Conservation (phyloP, 2,329 filamentous ascomycete genomes). For the Fusarium papillatum region DNA sequence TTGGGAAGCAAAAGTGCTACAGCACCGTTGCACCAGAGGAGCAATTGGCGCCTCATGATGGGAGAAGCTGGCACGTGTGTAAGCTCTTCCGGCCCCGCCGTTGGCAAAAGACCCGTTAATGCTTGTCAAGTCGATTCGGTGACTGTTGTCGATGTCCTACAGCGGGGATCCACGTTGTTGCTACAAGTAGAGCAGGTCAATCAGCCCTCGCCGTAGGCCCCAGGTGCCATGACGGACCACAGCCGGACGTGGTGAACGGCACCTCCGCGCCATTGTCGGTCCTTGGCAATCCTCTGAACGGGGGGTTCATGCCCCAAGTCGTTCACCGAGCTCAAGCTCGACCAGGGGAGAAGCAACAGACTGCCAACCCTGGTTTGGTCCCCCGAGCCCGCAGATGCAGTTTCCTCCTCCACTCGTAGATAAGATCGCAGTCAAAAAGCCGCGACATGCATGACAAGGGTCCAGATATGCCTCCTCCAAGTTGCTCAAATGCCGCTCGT, state of each 20-base stretch:
- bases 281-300: slow-evolving; percentile 33
- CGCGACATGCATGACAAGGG: slow-evolving; percentile 9
- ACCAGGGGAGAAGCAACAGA: slow-evolving; percentile 13
- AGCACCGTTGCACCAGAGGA: slow-evolving; percentile 19
- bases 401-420: slow-evolving; percentile 20
- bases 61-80: slow-evolving; percentile 41
- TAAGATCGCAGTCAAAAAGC: slow-evolving; percentile 26
- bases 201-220: slow-evolving; percentile 26
- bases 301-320: slow-evolving; percentile 35
- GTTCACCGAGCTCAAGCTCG: slow-evolving; percentile 37
- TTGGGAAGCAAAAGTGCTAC: slow-evolving; percentile 34
- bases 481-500: slow-evolving; percentile 37
- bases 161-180: slow-evolving; percentile 23
- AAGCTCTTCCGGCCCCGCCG: slow-evolving; percentile 22
- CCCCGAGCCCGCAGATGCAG: slow-evolving; percentile 5
- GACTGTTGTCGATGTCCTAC: slow-evolving; percentile 2
- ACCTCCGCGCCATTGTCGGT: slow-evolving; percentile 30
- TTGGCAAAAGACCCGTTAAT: slow-evolving; percentile 29
- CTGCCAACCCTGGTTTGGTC: slow-evolving; percentile 20
- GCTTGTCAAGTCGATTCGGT: slow-evolving; percentile 18
- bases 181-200: slow-evolving; percentile 29
- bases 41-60: slow-evolving; percentile 37
- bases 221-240: slow-evolving; percentile 32
- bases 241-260: slow-evolving; percentile 14
- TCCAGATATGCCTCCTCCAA: slow-evolving; percentile 16